phyloP scores from a whole-genome alignment of 2,329 filamentous ascomycete genomes.

The Colletotrichum incanum region DNA sequence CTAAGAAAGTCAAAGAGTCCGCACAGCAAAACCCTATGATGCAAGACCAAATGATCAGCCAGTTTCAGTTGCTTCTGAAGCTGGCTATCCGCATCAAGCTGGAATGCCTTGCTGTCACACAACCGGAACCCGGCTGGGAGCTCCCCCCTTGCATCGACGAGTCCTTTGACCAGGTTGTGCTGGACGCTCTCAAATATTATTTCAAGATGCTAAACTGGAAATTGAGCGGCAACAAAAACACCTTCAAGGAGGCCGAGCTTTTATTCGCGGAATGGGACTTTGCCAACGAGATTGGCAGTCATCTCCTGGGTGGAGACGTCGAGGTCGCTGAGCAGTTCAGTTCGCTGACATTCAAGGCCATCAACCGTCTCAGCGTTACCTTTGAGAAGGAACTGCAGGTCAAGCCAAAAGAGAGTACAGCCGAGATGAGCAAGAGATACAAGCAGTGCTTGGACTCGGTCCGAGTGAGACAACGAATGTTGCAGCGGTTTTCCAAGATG shows the following conservation, averaged over 20 bases:
- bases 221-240: conserved; percentile 96
- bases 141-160: conserved; percentile 97
- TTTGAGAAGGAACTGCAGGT: conserved; percentile 93
- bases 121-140: conserved; percentile 94
- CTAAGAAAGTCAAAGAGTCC: conserved; percentile 95
- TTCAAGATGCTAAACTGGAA: conserved; percentile 99
- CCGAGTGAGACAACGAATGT: conserved; percentile 93
- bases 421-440: conserved; percentile 97
- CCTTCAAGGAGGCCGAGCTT: conserved; percentile 98
- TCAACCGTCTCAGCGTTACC: conserved; percentile 88
- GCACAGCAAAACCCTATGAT: conserved; percentile 93
- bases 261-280: conserved; percentile 99
- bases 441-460: conserved; percentile 97
- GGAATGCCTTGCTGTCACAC: conserved; percentile 86
- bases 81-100: conserved; percentile 94
- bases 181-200: conserved; percentile 96
- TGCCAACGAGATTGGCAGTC: conserved; percentile 91
- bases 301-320: conserved; percentile 93
- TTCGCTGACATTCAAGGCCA: conserved; percentile 91
- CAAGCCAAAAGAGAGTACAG: conserved; percentile 84
- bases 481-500: conserved; percentile 94
- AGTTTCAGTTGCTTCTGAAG: conserved; percentile 94
- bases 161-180: conserved; percentile 90
- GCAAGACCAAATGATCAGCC: conserved; percentile 97
- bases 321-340: conserved; percentile 99